phyloP scores from a whole-genome alignment of 2,329 filamentous ascomycete species.

The Beauveria pseudobassiana region DNA sequence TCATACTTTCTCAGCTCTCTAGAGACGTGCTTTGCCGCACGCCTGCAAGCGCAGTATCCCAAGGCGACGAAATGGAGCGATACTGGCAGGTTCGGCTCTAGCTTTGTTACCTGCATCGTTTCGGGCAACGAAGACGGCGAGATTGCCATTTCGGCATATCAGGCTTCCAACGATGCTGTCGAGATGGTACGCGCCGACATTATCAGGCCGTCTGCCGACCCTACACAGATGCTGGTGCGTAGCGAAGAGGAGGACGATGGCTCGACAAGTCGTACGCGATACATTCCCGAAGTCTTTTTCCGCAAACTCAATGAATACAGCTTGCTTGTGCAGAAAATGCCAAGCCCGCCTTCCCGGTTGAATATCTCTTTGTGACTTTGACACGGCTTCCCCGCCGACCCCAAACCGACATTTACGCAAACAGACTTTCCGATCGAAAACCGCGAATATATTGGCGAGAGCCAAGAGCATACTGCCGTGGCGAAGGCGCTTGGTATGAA shows the following conservation, averaged over 20 bases:
- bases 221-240: slow-evolving; percentile 87
- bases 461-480: slow-evolving; percentile 67
- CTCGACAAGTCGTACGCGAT: slow-evolving; percentile 62
- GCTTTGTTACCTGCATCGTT: slow-evolving; percentile 93
- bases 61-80: slow-evolving; percentile 96
- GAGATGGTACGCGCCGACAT: slow-evolving; percentile 97
- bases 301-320: slow-evolving; percentile 94
- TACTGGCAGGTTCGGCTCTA: slow-evolving; percentile 86
- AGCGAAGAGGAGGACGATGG: slow-evolving; percentile 80
- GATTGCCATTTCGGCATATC: slow-evolving; percentile 85
- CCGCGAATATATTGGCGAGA: slow-evolving; percentile 75
- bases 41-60: slow-evolving; percentile 80
- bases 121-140: slow-evolving; percentile 86
- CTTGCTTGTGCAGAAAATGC: too few relatives aligned
- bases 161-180: slow-evolving; percentile 89
- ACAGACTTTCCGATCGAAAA: slow-evolving; percentile 85
- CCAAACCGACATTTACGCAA: slow-evolving; percentile 68
- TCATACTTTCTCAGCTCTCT: slow-evolving; percentile 91
- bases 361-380: slow-evolving; percentile 91
- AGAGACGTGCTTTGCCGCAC: slow-evolving; percentile 82
- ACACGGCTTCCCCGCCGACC: slow-evolving; percentile 89
- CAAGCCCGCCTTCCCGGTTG: slow-evolving; percentile 91
- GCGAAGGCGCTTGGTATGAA: slow-evolving; percentile 60
- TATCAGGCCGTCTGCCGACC: slow-evolving; percentile 89
- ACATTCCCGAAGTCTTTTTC: slow-evolving; percentile 97